Base-by-base conservation (phyloP, 2,329 filamentous ascomycete genomes). In the Clathrospora elynae region DNA sequence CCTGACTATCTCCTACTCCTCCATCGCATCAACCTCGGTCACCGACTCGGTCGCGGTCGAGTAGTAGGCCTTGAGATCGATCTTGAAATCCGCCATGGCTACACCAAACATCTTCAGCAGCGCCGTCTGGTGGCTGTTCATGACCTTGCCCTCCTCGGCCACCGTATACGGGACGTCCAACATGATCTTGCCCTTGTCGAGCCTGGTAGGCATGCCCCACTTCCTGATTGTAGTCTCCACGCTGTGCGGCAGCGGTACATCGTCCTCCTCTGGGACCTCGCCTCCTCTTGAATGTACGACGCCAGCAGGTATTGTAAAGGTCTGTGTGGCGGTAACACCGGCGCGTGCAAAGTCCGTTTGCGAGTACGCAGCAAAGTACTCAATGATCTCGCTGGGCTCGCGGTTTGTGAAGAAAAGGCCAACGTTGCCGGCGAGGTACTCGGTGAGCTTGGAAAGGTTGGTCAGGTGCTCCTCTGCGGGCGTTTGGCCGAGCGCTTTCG, bases 61-160 rank as follows among this genome's bases (percentile, higher is more conserved):
- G 49, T 69, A 69, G 45, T 79, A 86, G 66, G 90, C 91, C 70
- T 87, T 75, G 55, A 95, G 75, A 62, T 84, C 80, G 45, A 99
- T 84, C 70, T 80, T 85, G 76, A 99, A 99, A 75, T 97, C 90
- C 45, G 90, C 88, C 73, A 93, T 83, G 51, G 88, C 89, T 43
- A 96, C 83, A 38, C 90, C 87, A 73, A 99, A 97, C 62, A 96
- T 79, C 82, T 97, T 97, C 72, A 99, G 73, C 66, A 99, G 75
- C 53, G 90, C 86, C 43, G 93, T 96, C 79, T 99, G 93, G 61
- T 92, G 82, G 57, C 88, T 91, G 72, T 96, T 91, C 57, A 99
- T 74, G 30, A 84, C 79, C 66, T 96, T 83, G 8, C 92, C 93
- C 71, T 90, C 85, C 63, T 84, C 84, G 75, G 92, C 97, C 35